phyloP scores from a whole-genome alignment of 1,284 basidiomycete species.

The Leccinum solheimii region DNA sequence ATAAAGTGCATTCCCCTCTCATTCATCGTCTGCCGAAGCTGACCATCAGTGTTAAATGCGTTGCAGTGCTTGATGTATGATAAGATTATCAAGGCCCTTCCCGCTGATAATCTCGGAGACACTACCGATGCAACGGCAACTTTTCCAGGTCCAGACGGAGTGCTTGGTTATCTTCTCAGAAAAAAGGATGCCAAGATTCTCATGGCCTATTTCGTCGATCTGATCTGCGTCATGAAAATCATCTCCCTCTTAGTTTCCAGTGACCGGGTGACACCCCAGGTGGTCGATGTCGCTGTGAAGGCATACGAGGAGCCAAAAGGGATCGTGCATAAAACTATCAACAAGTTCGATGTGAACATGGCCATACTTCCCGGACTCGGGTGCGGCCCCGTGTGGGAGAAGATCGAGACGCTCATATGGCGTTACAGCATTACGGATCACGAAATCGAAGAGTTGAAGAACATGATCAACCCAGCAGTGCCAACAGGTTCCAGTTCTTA shows the following conservation, averaged over 20 bases:
- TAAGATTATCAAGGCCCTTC: not conserved
- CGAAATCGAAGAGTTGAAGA: constrained; percentile 6
- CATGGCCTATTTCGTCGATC: constrained; percentile 29
- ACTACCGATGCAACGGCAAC: not conserved
- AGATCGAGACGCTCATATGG: constrained; percentile 18
- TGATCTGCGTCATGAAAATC: constrained; percentile 26
- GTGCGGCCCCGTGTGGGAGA: constrained; percentile 10
- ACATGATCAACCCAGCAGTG: not conserved
- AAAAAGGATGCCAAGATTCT: constrained; percentile 15
- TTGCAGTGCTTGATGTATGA: not conserved
- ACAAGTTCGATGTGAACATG: not conserved
- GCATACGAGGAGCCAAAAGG: constrained; percentile 1
- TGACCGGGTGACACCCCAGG: not conserved
- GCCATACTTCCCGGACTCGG: constrained; percentile 1
- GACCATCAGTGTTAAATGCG: not conserved
- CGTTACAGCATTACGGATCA: constrained; percentile 10
- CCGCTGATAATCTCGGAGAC: not conserved
- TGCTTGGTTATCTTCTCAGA: not conserved
- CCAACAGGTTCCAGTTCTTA: not conserved
- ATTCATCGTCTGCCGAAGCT: not conserved
- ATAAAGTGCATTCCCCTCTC: not conserved
- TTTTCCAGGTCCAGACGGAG: not conserved
- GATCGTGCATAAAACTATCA: not conserved
- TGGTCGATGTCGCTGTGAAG: not conserved
- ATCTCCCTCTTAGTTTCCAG: constrained; percentile 14